Evolutionary conservation across 2,329 filamentous ascomycete genomes (phyloP), one percentile per base, ranked within the genome.

Genomic region (Colletotrichum zoysiae): DNA sequence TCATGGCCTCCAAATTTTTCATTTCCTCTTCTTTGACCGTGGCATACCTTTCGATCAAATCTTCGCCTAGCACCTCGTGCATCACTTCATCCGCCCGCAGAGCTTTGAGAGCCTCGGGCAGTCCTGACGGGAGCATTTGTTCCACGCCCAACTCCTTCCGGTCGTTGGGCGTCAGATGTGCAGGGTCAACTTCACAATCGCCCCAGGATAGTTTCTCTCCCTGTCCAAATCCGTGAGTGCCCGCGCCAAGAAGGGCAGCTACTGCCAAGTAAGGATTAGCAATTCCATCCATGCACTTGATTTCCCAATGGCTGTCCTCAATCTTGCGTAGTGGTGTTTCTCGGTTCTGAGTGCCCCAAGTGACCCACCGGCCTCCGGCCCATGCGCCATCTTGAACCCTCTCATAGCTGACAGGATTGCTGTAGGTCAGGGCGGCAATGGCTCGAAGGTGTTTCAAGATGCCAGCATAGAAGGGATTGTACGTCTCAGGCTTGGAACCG

Each of bases 341-440:
- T 23, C 92, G 89, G 79, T 96, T 96, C 81, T 96, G 91, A 5
- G 90, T 92, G 16, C 94, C 94, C 93, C 93, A 97, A 0, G 91
- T 84, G 0, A 95, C 88, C 90, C 91, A 95, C 9, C 90, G 88
- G 0, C 93, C 93, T n/a, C 93, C 93, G 0, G 92, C 88, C 93
- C 93, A 96, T 70, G 84, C 84, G n/a, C 93, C 88, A 65, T 94
- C 90, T 1, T 82, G 81, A 14, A 93, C 85, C 5, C 93, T 88
- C 46, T 88, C 87, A 79, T 96, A 96, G 79, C 91, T 93, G 0
- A 85, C 85, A 1, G 88, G 84, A 74, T 89, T 89, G 46, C 90
- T 87, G 76, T 93, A 88, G 0, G 89, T 90, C 69, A 96, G 91
- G 0, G 93, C 92, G 14, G 87, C 82, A n/a, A 96, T 82, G 2